phyloP scores from a whole-genome alignment of 176 grass and related monocot genomes.

The sorghum (Sorghum bicolor) region Sorghum_bicolor_NCBIv3 NC_012876.2:4232001-4232500 shows the following conservation, averaged over 20 bases:
- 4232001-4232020: no score
- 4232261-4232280: not conserved
- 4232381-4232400: slow-evolving; percentile 31
- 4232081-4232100: no score
- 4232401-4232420: slow-evolving; percentile 1
- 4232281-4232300: not conserved
- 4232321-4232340: not conserved
- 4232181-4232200: not conserved
- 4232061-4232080: no score
- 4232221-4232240: not conserved
- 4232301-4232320: not conserved
- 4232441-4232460: not conserved
- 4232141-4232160: not conserved
- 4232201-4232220: not conserved
- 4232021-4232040: no score
- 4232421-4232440: not conserved
- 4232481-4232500: not conserved
- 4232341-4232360: slow-evolving; percentile 17
- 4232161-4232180: not conserved
- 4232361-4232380: not conserved
- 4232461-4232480: not conserved
- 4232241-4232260: not conserved
- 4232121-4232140: not conserved
- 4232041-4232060: no score
- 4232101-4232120: not conserved